Conservation (phyloP, 192 early-diverging fungal genomes). For the Borealophlyctis nickersoniae region DNA sequence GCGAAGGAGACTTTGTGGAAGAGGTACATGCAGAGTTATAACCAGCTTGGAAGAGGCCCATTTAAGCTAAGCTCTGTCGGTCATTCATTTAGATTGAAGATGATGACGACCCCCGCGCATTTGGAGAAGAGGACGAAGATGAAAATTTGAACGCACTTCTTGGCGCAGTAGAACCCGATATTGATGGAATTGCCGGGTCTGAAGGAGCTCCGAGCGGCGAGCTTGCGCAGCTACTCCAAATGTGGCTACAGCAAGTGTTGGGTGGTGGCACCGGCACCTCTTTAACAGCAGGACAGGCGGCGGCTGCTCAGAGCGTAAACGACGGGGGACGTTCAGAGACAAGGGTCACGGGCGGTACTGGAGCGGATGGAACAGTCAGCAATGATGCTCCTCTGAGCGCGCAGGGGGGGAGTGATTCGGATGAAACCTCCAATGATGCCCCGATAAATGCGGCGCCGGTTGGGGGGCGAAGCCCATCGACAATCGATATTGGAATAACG, state of each 20-base stretch:
- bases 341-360: not conserved
- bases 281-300: not conserved
- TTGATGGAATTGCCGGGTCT: not conserved
- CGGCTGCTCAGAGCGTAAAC: not conserved
- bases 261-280: conserved; percentile 5
- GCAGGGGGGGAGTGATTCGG: too few species aligned
- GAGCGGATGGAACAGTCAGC: too few species aligned
- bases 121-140: conserved; percentile 25
- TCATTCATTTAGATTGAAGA: conserved; percentile 14
- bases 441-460: not conserved
- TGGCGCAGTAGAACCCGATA: not conserved
- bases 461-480: not conserved
- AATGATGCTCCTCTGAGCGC: too few species aligned
- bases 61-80: not conserved
- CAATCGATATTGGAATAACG: not conserved
- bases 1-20: conserved; percentile 80
- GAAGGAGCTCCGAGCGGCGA: not conserved
- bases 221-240: conserved; percentile 19
- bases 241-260: conserved; percentile 26
- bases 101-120: conserved; percentile 21
- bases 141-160: not conserved
- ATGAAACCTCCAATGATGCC: too few species aligned
- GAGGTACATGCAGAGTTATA: conserved; percentile 48
- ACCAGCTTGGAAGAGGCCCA: not conserved
- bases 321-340: not conserved